Percentiles rank a stretch among this genome's conserved stretches.
These are phyloP conservation scores for Lasiosphaeria hispida DNA, from an alignment of 495 filamentous ascomycete species.

Conservation along the genomic window DNA sequence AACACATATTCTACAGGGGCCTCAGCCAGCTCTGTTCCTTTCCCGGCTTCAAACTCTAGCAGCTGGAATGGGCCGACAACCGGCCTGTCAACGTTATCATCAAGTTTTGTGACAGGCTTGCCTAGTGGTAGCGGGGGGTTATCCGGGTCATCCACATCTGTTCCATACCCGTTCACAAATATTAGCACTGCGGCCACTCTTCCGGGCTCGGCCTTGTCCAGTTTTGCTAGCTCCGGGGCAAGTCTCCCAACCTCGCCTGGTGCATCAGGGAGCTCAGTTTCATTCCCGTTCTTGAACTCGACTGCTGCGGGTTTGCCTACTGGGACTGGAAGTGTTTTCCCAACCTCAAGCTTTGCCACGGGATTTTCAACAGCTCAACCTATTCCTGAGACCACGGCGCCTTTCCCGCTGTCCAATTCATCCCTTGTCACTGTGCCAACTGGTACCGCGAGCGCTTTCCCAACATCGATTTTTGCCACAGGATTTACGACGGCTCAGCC, in stretches of 20 bases:
- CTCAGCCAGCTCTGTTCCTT: neutral
- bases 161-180: slow-evolving; percentile 16
- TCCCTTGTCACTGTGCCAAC: neutral
- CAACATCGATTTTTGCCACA: neutral
- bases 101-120: neutral
- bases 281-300: neutral
- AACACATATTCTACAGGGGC: neutral
- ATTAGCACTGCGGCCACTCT: neutral
- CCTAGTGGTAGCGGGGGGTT: neutral
- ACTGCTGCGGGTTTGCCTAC: neutral
- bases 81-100: neutral
- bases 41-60: neutral
- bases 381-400: slow-evolving; percentile 1
- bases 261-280: neutral
- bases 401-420: slow-evolving; percentile 11
- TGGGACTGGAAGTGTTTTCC: neutral
- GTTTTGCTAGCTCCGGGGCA: neutral
- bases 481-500: neutral
- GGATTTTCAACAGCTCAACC: neutral
- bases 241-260: neutral
- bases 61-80: neutral
- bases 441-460: neutral
- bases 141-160: neutral
- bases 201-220: neutral
- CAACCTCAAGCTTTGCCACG: neutral